Percentiles rank a stretch among this genome's conserved stretches.
Conservation (phyloP, 192 early-diverging fungal species). For the Entomortierella chlamydospora region DNA sequence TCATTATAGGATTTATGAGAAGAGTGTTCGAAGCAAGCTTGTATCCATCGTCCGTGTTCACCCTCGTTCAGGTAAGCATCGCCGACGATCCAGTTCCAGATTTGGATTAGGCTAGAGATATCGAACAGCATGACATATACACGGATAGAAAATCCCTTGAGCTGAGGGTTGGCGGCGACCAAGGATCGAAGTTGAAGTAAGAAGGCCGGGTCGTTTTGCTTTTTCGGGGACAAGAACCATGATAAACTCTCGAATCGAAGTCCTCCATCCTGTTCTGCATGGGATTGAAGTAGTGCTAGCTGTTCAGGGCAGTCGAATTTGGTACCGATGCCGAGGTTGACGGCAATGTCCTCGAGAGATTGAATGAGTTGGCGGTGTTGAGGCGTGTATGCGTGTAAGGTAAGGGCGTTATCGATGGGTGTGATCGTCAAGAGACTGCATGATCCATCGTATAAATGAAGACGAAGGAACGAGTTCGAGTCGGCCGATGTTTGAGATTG, state of each 20-base stretch:
- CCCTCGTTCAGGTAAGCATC: constrained; percentile 16
- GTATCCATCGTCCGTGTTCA: constrained; percentile 29
- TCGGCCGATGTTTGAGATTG: constrained; percentile 3
- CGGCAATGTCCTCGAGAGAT: constrained; percentile 11
- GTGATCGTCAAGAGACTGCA: constrained; percentile 10
- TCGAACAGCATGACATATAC: constrained; percentile 20
- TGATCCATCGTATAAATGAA: constrained; percentile 6
- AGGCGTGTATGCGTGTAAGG: constrained; percentile 13
- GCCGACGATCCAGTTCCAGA: constrained; percentile 12
- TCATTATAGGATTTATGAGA: background rate
- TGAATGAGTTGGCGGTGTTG: constrained; percentile 9
- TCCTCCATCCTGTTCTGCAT: constrained; percentile 8
- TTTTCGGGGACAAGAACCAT: constrained; percentile 4
- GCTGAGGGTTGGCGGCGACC: background rate
- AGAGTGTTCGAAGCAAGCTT: constrained; percentile 12
- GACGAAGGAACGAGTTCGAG: background rate
- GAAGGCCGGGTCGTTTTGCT: constrained; percentile 6
- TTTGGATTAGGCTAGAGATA: background rate
- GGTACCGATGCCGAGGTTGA: constrained; percentile 3
- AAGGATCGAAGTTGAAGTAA: constrained; percentile 5
- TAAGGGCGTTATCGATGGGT: background rate
- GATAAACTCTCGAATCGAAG: background rate
- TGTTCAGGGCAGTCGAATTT: constrained; percentile 12
- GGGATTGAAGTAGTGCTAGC: background rate
- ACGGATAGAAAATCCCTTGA: constrained; percentile 14